phyloP scores from a whole-genome alignment of 176 grass and related monocot species.

The Puya raimondii region DNA sequence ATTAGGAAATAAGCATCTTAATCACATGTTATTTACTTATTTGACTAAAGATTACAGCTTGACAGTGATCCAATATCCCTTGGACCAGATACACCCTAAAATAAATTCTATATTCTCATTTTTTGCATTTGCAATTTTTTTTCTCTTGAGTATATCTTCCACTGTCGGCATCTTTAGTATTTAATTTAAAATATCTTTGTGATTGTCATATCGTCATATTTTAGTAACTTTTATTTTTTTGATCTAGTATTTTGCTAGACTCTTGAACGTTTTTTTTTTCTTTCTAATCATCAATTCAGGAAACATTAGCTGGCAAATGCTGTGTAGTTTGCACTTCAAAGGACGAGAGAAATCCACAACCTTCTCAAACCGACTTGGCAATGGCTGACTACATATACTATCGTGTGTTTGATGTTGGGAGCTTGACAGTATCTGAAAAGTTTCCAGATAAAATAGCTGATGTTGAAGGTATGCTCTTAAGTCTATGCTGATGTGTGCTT shows the following conservation, averaged over 20 bases:
- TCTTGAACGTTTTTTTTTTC: conserved; percentile 6
- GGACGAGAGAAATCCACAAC: conserved; percentile 59
- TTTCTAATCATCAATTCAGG: conserved; percentile 36
- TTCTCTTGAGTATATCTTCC: no score
- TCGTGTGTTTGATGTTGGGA: conserved; percentile 60
- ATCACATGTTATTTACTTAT: neutral
- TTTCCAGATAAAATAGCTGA: conserved; percentile 51
- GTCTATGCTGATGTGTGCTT: neutral
- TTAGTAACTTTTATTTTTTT: neutral
- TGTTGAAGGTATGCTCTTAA: conserved; percentile 27
- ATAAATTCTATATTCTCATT: no score
- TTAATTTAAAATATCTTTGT: no score
- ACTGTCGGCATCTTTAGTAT: no score
- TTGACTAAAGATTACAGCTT: neutral
- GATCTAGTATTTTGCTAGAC: neutral
- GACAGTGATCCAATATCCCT: neutral
- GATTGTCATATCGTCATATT: no score
- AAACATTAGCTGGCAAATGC: conserved; percentile 83
- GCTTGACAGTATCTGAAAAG: conserved; percentile 40
- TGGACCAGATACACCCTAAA: no score
- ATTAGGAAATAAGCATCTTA: no score
- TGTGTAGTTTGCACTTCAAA: conserved; percentile 74
- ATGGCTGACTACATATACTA: conserved; percentile 78
- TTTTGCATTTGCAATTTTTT: no score
- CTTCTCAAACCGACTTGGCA: conserved; percentile 42